Evolutionary conservation across 768 basidiomycete genomes (phyloP).

Genomic region (Scleroderma citrinum): DNA sequence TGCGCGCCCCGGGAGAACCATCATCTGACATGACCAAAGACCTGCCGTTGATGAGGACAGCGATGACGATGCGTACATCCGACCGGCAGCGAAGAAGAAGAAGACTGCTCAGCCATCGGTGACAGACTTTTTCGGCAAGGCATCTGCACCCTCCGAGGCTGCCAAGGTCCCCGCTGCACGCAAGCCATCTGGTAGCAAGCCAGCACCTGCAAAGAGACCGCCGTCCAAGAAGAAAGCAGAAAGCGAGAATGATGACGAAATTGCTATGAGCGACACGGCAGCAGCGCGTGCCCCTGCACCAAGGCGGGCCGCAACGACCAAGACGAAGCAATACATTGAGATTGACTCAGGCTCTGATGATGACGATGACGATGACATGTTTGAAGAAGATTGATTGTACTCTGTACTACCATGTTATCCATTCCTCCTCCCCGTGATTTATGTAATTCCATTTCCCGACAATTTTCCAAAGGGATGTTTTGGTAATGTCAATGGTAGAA

Average conservation of each 20-base stretch:
- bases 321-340: slow-evolving; percentile 60
- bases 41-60: slow-evolving; percentile 31
- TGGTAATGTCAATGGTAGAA: neutral
- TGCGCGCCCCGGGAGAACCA: neutral
- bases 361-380: slow-evolving; percentile 39
- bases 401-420: no score
- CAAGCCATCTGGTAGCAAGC: slow-evolving; percentile 55
- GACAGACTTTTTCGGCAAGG: slow-evolving; percentile 58
- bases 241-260: slow-evolving; percentile 39
- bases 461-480: no score
- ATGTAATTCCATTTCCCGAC: no score
- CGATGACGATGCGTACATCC: slow-evolving; percentile 38
- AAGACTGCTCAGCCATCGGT: slow-evolving; percentile 36
- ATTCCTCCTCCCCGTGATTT: no score
- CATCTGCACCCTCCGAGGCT: slow-evolving; percentile 27
- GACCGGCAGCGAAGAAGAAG: slow-evolving; percentile 53
- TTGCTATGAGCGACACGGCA: slow-evolving; percentile 37
- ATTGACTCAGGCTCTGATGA: slow-evolving; percentile 43
- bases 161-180: slow-evolving; percentile 37
- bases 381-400: slow-evolving; percentile 42
- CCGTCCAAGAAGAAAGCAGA: slow-evolving; percentile 35
- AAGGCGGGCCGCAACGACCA: slow-evolving; percentile 43
- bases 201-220: slow-evolving; percentile 51
- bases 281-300: slow-evolving; percentile 38
- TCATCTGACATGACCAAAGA: slow-evolving; percentile 20